Evolutionary conservation across 116 monocot genomes (phyloP), one percentile per base, ranked within the genome.

Genomic region (Trichopus zeylanicus): DNA sequence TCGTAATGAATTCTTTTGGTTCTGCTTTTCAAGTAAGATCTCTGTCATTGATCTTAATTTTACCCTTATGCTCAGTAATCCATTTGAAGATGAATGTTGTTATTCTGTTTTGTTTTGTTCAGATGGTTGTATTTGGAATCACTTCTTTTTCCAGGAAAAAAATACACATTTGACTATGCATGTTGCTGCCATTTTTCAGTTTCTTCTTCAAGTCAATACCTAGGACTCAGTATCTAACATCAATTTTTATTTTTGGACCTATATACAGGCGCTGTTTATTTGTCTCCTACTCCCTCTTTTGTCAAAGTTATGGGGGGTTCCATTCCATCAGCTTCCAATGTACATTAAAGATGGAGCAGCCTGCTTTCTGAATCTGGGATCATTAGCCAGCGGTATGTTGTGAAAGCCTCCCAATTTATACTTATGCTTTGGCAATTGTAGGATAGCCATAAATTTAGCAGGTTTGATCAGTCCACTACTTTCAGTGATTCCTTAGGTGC

Each of bases 291-390:
- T 98, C 3, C 98, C 98, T n/a, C 73, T 98, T 11, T 69, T 98
- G 37, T 88, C 98, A 38, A 91, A 80, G 76, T 68, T 98, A 59
- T 98, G 98, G 91, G 98, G 98, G 31, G 71, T 98, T 60, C 91
- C 91, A 35, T 88, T 98, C 54, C 64, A 55, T 70, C 75, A 82
- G 53, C 80, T 98, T 27, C 91, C 91, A 31, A 57, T 77, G 23
- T 97, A 97, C 35, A 69, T 91, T 48, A 91, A 65, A 75, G 82
- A 91, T 73, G 97, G 97, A 37, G 73, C 84, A 24, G 87, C 79
- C 27, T 98, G 98, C 67, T 91, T 98, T 71, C 75, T 98, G 26
- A 91, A 98, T 82, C 67, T 88, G 39, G 87, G 88, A 35, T 75
- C 88, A 68, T 21, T 91, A 26, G 74, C 81, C 25, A 70, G 48